Evolutionary conservation across 257 asterid species (phyloP).

Genomic region (Ballota nigra): DNA sequence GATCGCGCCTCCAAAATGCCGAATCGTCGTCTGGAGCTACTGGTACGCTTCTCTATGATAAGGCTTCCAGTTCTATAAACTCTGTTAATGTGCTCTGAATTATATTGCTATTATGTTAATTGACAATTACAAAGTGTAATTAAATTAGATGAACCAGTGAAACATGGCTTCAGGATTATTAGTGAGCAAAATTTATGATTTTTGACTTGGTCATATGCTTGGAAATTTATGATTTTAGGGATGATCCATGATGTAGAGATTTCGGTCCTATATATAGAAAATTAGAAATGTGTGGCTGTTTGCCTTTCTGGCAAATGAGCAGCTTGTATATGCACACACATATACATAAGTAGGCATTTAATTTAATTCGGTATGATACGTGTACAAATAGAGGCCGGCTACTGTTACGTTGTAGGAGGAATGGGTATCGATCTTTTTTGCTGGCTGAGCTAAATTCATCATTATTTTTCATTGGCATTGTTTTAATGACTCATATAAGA

Average conservation of each 20-base stretch:
- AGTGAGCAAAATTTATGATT: not conserved
- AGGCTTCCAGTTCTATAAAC: not conserved
- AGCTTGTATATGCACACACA: not conserved
- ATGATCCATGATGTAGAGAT: slow-evolving; percentile 6
- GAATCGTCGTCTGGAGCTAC: slow-evolving; percentile 73
- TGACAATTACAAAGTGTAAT: not conserved
- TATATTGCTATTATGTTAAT: slow-evolving; percentile 7
- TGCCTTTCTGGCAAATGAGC: not conserved
- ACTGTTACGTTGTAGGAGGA: not conserved
- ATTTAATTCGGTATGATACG: not conserved
- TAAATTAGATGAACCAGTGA: not conserved
- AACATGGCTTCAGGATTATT: not conserved
- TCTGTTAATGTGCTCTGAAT: slow-evolving; percentile 9
- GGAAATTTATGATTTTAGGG: not conserved
- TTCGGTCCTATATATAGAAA: not conserved
- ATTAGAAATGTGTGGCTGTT: not conserved
- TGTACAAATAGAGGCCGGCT: not conserved
- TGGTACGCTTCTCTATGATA: slow-evolving; percentile 43
- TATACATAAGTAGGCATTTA: not conserved
- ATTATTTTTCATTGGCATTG: not conserved
- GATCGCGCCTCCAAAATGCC: slow-evolving; percentile 67
- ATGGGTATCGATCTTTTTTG: not conserved
- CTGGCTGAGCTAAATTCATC: not conserved
- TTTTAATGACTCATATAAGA: not conserved
- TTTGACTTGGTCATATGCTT: slow-evolving; percentile 16